Conservation (phyloP, 331 rosid species). For the Malus hybrid region DNA sequence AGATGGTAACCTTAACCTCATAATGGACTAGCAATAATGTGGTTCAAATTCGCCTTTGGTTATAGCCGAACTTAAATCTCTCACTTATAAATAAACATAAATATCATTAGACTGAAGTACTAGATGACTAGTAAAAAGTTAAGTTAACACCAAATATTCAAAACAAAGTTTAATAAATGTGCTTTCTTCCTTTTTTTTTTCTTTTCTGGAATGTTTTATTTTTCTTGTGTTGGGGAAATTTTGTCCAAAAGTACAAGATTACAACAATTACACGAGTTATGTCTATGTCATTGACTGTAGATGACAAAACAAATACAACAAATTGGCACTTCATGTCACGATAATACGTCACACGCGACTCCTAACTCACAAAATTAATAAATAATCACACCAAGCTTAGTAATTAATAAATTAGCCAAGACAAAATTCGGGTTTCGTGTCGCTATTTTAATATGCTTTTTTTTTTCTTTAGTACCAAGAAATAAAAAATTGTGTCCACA, state of each 20-base stretch:
- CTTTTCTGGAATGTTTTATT: neutral
- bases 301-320: neutral
- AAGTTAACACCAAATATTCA: neutral
- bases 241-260: neutral
- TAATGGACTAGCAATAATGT: too few species aligned
- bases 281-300: neutral
- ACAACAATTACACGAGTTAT: neutral
- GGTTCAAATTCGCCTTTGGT: accelerated
- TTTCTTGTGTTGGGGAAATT: neutral
- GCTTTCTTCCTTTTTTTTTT: too few species aligned
- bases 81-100: too few species aligned
- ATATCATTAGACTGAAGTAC: accelerated
- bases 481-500: neutral
- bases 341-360: neutral
- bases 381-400: too few species aligned
- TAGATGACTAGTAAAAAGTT: neutral
- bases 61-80: accelerated
- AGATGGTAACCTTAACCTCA: too few species aligned
- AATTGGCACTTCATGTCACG: neutral
- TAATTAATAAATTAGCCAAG: neutral
- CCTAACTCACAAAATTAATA: neutral
- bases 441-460: neutral
- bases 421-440: neutral
- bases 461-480: neutral
- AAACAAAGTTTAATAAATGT: neutral